Percentiles rank a stretch among this genome's conserved stretches.
phyloP scores from a whole-genome alignment of 2,329 filamentous ascomycete genomes.

The Ophiocordyceps polyrhachis-furcata region DNA sequence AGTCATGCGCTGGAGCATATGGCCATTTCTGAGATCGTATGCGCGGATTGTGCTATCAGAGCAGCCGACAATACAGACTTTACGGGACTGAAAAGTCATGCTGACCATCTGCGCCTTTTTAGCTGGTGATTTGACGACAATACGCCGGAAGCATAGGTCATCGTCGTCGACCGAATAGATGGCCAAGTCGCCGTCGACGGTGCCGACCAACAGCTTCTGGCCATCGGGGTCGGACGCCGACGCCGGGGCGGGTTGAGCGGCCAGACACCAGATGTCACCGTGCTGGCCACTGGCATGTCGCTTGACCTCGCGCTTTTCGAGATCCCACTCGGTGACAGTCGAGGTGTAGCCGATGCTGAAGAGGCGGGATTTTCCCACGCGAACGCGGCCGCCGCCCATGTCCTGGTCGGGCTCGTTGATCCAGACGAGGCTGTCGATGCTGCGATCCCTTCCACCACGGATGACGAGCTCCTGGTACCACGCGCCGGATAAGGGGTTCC shows the following conservation, averaged over 20 bases:
- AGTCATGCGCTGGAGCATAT: constrained; percentile 64
- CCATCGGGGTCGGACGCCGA: constrained; percentile 9
- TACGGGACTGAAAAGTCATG: constrained; percentile 71
- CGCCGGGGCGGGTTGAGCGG: constrained; percentile 43
- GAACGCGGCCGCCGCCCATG: constrained; percentile 38
- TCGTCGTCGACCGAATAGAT: constrained; percentile 73
- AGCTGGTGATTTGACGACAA: constrained; percentile 56
- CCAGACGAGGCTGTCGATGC: constrained; percentile 83
- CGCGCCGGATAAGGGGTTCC: constrained; percentile 65
- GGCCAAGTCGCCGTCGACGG: constrained; percentile 76
- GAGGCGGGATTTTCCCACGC: constrained; percentile 58
- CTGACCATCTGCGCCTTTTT: constrained; percentile 83
- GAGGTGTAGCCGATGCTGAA: constrained; percentile 95
- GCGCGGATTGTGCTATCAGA: constrained; percentile 92
- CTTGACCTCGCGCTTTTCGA: constrained; percentile 58
- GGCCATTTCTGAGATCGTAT: constrained; percentile 67
- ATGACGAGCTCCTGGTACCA: constrained; percentile 89
- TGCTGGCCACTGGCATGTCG: constrained; percentile 80
- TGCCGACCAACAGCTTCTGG: constrained; percentile 62
- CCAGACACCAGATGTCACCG: constrained; percentile 93
- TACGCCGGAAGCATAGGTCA: constrained; percentile 61
- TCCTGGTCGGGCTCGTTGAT: constrained; percentile 66
- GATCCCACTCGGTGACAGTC: constrained; percentile 86
- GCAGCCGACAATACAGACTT: constrained; percentile 74
- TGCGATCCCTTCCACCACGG: constrained; percentile 64